Conservation (phyloP, 768 basidiomycete genomes). For the Leucosporidium yakuticum region DNA sequence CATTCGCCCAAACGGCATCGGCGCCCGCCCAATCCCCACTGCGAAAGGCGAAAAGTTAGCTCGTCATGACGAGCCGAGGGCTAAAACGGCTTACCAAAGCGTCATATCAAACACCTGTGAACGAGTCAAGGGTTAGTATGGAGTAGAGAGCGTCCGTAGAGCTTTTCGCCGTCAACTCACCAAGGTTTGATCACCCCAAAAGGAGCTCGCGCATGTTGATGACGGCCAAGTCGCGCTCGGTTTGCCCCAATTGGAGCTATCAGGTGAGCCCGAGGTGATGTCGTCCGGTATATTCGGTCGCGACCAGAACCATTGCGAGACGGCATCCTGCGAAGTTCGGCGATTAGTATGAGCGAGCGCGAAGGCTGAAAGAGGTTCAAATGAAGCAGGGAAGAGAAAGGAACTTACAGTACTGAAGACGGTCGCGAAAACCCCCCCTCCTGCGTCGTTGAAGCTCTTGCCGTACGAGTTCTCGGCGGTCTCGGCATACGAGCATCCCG, state of each 20-base stretch:
- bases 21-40: background rate
- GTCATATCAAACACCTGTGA: background rate
- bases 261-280: background rate
- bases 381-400: background rate
- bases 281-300: slow-evolving; percentile 8
- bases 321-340: background rate
- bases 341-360: background rate
- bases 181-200: background rate
- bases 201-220: background rate
- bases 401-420: too few species aligned
- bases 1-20: background rate
- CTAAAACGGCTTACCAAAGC: background rate
- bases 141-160: too few species aligned
- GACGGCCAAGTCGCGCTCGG: background rate
- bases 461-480: slow-evolving; percentile 5
- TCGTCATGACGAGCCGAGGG: too few species aligned
- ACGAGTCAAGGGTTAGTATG: background rate
- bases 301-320: background rate
- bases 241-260: background rate
- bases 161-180: background rate
- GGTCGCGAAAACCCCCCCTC: slow-evolving; percentile 16
- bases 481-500: slow-evolving; percentile 21
- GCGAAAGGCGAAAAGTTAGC: background rate
- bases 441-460: slow-evolving; percentile 10
- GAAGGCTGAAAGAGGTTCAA: slow-evolving; percentile 10